These are phyloP conservation scores for Trypanosoma scelopori DNA, from an alignment of 208 protist species.

Conservation along the genomic window DNA sequence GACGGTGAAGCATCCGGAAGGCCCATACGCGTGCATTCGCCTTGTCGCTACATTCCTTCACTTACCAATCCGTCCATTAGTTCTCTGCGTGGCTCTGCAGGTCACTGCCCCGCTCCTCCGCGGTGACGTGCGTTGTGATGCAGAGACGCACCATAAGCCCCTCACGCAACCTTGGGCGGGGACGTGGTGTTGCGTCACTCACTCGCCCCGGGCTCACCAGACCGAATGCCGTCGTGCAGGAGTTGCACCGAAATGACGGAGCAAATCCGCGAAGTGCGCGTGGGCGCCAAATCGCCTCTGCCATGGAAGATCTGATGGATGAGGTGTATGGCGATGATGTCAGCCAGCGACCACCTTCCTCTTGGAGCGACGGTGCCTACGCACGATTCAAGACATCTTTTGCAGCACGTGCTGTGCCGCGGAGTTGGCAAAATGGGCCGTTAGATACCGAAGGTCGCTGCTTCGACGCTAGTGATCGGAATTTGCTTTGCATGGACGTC, in stretches of 20 bases:
- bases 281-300: conserved; percentile 52
- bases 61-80: too few relatives aligned
- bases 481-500: conserved; percentile 90
- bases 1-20: too few relatives aligned
- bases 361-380: not conserved
- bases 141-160: conserved; percentile 19
- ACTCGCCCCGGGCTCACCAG: conserved; percentile 16
- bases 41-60: too few relatives aligned
- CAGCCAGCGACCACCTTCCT: conserved; percentile 20
- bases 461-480: conserved; percentile 81
- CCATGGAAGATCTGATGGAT: conserved; percentile 56
- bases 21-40: too few relatives aligned
- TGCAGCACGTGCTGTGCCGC: conserved; percentile 15
- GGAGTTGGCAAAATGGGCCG: conserved; percentile 52
- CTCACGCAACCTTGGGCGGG: conserved; percentile 5
- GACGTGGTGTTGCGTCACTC: conserved; percentile 3
- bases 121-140: conserved; percentile 9
- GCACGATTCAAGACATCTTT: conserved; percentile 27
- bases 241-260: conserved; percentile 38
- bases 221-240: conserved; percentile 29
- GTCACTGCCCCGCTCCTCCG: too few relatives aligned
- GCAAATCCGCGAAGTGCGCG: conserved; percentile 30
- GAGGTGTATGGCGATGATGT: conserved; percentile 49
- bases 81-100: too few relatives aligned
- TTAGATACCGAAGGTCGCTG: conserved; percentile 37